Evolutionary conservation across 2,329 filamentous ascomycete species (phyloP), one percentile per base, ranked within the genome.

Genomic region (Scedosporium dehoogii): DNA sequence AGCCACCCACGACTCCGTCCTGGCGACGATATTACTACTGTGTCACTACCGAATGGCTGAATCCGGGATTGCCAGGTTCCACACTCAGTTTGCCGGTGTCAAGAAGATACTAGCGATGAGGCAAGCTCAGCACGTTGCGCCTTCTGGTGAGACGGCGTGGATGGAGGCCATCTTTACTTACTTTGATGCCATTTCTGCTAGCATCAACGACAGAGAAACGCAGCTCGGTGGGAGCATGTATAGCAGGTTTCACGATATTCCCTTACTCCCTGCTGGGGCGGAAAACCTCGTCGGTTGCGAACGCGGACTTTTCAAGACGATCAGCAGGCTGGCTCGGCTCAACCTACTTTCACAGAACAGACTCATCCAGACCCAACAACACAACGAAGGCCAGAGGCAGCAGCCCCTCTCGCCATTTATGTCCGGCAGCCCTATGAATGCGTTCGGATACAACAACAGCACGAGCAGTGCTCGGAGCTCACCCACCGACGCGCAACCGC

Each of bases 31-130:
- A 42, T 82, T 97, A 46, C 83, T 97, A 7, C 81, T 97, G 3
- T 96, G 92, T 71, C 86, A 97, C 64, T 96, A 96, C 73, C 90
- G 96, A 67, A 92, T 96, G 76, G 94, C 91, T 65, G 92, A 97
- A 73, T 94, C 90, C 1, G 93, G 93, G 3, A 88, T 97, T 67
- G 91, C 91, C 21, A 93, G 93, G 69, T 97, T 97, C 75, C 90
- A 92, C 67, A 94, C 90, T 0, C 93, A 97, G 71, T 92, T 97
- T 69, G 91, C 91, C 0, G 92, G 93, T 0, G 92, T 97, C 46
- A 92, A 92, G 75, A 96, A 96, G 78, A 85, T 97, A 38, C 82
- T 97, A 10, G 84, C 87, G 3, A 84, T 96, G 76, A 84, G 92
- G 64, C 84, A 88, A 66, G 72, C 76, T 3, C 78, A 77, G 23